Evolutionary conservation across 2,329 filamentous ascomycete species (phyloP).

Genomic region (Parastagonospora nodorum): DNA sequence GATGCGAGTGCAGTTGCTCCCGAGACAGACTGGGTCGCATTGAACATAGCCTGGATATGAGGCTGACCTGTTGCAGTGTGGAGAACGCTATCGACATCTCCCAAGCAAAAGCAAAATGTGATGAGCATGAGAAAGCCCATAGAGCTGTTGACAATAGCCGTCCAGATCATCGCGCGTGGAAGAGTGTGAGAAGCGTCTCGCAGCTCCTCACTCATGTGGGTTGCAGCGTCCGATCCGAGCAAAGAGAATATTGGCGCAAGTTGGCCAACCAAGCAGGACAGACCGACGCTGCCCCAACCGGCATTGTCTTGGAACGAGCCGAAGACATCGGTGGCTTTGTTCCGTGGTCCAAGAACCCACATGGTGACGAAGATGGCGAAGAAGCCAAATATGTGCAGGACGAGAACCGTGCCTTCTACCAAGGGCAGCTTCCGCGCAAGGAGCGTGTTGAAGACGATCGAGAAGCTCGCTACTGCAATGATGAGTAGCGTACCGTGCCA

Average conservation of each 20-base stretch:
- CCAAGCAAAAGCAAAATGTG: conserved; percentile 35
- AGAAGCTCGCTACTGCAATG: conserved; percentile 49
- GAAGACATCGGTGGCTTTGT: conserved; percentile 28
- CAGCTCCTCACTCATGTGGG: conserved; percentile 42
- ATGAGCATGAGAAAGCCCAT: conserved; percentile 47
- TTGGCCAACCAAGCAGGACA: conserved; percentile 30
- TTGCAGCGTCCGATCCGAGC: conserved; percentile 35
- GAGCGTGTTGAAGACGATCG: conserved; percentile 52
- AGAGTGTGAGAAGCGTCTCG: conserved; percentile 39
- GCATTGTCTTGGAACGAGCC: conserved; percentile 30
- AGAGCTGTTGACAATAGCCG: conserved; percentile 44
- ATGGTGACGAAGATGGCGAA: conserved; percentile 52
- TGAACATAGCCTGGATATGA: conserved; percentile 31
- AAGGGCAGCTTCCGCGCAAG: conserved; percentile 52
- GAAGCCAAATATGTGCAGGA: conserved; percentile 57
- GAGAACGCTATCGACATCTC: conserved; percentile 20
- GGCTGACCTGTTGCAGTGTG: conserved; percentile 23
- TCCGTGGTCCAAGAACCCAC: conserved; percentile 36
- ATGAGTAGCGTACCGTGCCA: conserved; percentile 59
- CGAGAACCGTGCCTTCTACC: conserved; percentile 53
- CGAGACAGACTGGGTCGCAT: conserved; percentile 26
- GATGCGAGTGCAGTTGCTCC: conserved; percentile 27
- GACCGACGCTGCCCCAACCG: conserved; percentile 30
- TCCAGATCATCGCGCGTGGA: conserved; percentile 50
- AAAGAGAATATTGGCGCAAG: conserved; percentile 28